Conservation (phyloP, 2,329 filamentous ascomycete genomes). For the Aureobasidium sp. region DNA sequence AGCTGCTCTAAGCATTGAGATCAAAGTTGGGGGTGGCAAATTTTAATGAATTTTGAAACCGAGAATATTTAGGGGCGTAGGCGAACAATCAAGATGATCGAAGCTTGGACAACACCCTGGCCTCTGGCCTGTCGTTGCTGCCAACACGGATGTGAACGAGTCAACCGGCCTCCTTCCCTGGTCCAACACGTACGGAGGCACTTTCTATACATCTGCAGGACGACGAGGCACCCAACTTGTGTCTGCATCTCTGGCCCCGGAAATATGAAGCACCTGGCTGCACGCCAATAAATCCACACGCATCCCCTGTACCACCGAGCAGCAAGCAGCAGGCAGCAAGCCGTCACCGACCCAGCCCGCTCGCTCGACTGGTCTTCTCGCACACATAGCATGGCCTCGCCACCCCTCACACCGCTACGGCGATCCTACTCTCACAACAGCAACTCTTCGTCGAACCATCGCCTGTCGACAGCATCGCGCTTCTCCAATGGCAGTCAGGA, state of each 20-base stretch:
- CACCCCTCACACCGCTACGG: conserved; percentile 35
- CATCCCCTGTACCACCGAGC: not conserved
- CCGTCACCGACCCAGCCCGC: not conserved
- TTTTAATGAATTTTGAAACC: no score
- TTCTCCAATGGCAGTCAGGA: conserved; percentile 29
- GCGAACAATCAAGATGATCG: not conserved
- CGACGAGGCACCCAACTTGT: not conserved
- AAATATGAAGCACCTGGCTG: conserved; percentile 4
- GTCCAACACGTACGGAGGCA: not conserved
- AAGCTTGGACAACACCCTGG: conserved; percentile 6
- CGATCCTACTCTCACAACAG: conserved; percentile 37
- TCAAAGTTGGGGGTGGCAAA: no score
- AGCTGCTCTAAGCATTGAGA: no score
- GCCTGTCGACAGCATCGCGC: conserved; percentile 27
- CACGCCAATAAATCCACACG: not conserved
- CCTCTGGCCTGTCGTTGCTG: conserved; percentile 1
- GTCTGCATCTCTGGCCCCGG: not conserved
- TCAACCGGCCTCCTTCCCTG: not conserved
- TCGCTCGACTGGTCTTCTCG: not conserved
- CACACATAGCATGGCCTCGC: conserved; percentile 27
- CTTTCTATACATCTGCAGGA: not conserved
- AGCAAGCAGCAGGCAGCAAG: not conserved
- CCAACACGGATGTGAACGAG: not conserved
- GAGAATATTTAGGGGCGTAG: not conserved
- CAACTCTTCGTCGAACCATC: conserved; percentile 33